These are phyloP conservation scores for Zymoseptoria passerinii DNA, from an alignment of 2,329 filamentous ascomycete genomes.

Conservation along the genomic window DNA sequence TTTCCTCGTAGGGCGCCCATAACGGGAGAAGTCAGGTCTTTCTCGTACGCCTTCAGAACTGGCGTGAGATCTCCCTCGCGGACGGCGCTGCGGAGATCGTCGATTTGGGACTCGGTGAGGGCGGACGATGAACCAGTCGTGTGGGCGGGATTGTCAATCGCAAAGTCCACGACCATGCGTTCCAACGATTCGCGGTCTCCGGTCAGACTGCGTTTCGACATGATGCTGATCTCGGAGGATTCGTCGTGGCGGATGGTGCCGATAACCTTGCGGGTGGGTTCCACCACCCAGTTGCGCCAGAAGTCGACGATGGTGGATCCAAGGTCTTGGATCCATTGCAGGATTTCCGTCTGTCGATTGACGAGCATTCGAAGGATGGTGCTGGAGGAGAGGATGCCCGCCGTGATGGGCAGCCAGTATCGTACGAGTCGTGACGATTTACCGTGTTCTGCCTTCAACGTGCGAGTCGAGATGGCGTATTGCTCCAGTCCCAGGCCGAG, in stretches of 20 bases:
- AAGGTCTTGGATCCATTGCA: slow-evolving; percentile 70
- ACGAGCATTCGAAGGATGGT: slow-evolving; percentile 74
- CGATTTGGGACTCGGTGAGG: slow-evolving; percentile 61
- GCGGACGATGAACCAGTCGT: slow-evolving; percentile 34
- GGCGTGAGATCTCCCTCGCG: slow-evolving; percentile 88
- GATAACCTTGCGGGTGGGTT: slow-evolving; percentile 73
- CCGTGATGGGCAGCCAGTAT: slow-evolving; percentile 76
- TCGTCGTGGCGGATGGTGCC: slow-evolving; percentile 89
- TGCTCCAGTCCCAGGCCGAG: slow-evolving; percentile 60
- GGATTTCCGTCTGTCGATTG: slow-evolving; percentile 65
- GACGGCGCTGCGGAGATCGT: slow-evolving; percentile 68
- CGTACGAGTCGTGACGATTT: slow-evolving; percentile 66
- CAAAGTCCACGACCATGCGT: slow-evolving; percentile 97
- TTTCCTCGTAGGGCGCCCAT: slow-evolving; percentile 77
- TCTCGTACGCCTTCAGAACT: slow-evolving; percentile 83
- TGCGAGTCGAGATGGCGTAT: slow-evolving; percentile 52
- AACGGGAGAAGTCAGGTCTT: slow-evolving; percentile 74
- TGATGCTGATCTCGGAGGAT: slow-evolving; percentile 87
- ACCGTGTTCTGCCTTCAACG: slow-evolving; percentile 57
- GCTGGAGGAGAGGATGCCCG: slow-evolving; percentile 70
- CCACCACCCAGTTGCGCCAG: slow-evolving; percentile 92
- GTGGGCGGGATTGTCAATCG: slow-evolving; percentile 66
- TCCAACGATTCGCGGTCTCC: slow-evolving; percentile 88
- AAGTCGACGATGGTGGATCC: slow-evolving; percentile 78
- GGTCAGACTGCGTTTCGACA: slow-evolving; percentile 85